These are phyloP conservation scores for Flaveria bidentis DNA, from an alignment of 129 eudicot species.

Conservation along the genomic window DNA sequence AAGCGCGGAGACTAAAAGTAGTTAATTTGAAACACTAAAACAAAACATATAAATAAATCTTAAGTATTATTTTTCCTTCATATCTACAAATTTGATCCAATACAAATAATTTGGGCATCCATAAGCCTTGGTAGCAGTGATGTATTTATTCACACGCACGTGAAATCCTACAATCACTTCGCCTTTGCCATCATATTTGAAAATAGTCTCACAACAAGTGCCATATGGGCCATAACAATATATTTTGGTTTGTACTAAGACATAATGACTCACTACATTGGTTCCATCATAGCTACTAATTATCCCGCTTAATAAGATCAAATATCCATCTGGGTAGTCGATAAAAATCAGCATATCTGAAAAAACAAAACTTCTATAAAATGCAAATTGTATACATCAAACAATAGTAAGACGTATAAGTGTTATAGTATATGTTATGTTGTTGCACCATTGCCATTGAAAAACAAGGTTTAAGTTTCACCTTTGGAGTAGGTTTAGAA, in stretches of 20 bases:
- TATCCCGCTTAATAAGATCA: background rate
- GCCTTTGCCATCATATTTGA: slow-evolving; percentile 24
- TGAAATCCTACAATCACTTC: slow-evolving; percentile 12
- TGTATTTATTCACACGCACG: background rate
- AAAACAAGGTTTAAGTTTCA: background rate
- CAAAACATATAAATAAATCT: background rate
- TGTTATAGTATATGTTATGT: background rate
- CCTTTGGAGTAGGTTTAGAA: background rate
- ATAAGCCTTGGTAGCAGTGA: background rate
- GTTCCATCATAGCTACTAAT: background rate
- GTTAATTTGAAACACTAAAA: too few species aligned
- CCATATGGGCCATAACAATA: slow-evolving; percentile 39
- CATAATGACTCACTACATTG: background rate
- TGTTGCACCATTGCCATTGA: background rate
- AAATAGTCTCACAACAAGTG: background rate
- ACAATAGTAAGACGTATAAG: background rate
- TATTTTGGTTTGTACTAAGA: slow-evolving; percentile 22
- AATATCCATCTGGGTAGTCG: background rate
- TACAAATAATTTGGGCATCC: background rate
- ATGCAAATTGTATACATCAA: background rate
- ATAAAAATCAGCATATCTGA: background rate
- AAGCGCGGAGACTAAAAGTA: too few species aligned
- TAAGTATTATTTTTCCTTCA: background rate
- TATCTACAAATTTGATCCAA: background rate
- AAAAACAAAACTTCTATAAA: background rate